These are phyloP conservation scores for Penicillium expansum DNA, from an alignment of 2,329 filamentous ascomycete genomes.

Conservation along the genomic window DNA sequence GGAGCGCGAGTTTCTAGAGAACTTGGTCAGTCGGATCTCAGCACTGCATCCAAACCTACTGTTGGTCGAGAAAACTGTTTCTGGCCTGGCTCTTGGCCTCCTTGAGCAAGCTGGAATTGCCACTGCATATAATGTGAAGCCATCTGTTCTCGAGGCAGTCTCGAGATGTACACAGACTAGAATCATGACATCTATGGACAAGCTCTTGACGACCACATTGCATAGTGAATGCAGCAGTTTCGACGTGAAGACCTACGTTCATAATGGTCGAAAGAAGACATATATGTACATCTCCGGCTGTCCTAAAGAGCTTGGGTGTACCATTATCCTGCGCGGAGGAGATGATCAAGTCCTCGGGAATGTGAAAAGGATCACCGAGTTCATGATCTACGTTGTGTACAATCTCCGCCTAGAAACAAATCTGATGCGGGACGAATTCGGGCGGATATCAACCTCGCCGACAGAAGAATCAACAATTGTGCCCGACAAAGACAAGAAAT, in stretches of 20 bases:
- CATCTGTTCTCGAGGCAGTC: constrained; percentile 91
- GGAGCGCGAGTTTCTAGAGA: constrained; percentile 87
- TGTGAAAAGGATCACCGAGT: constrained; percentile 92
- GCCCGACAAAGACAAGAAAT: constrained; percentile 11
- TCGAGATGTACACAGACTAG: constrained; percentile 87
- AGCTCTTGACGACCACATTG: constrained; percentile 73
- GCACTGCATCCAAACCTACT: constrained; percentile 80
- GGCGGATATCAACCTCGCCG: constrained; percentile 69
- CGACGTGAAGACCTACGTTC: constrained; percentile 92
- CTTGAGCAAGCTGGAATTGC: constrained; percentile 85
- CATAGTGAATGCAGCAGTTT: constrained; percentile 81
- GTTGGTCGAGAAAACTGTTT: constrained; percentile 89
- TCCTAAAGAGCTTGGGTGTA: constrained; percentile 85
- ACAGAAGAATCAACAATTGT: constrained; percentile 42
- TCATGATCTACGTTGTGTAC: constrained; percentile 99
- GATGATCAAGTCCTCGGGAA: constrained; percentile 67
- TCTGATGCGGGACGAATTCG: constrained; percentile 87
- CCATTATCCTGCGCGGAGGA: constrained; percentile 84
- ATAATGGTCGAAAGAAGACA: constrained; percentile 81
- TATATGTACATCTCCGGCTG: constrained; percentile 95
- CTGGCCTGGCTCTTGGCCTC: constrained; percentile 83
- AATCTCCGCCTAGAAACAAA: constrained; percentile 95
- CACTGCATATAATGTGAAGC: constrained; percentile 94
- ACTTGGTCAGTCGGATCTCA: constrained; percentile 87
- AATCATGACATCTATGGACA: constrained; percentile 92